These are phyloP conservation scores for Pyrenochaeta sp. DNA, from an alignment of 2,329 filamentous ascomycete genomes.

Conservation along the genomic window DNA sequence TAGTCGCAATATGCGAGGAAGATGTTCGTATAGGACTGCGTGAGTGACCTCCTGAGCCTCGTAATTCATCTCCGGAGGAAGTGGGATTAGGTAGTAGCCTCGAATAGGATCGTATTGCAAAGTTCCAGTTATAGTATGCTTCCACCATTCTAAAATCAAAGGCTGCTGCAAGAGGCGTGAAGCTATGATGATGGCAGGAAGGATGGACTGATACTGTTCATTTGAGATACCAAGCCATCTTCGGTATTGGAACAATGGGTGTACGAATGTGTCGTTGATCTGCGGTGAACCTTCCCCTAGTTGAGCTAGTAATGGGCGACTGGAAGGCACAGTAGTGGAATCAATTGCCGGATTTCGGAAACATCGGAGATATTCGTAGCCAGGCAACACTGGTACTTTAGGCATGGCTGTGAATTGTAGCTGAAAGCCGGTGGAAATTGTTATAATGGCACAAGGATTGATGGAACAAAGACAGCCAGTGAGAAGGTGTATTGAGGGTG, in stretches of 20 bases:
- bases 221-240: conserved; percentile 1
- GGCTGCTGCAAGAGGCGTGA: conserved; percentile 6
- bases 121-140: conserved; percentile 3
- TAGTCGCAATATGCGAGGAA: not conserved
- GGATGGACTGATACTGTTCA: not conserved
- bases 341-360: not conserved
- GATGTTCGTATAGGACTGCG: not conserved
- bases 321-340: not conserved
- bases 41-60: not conserved
- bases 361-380: conserved; percentile 2
- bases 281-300: not conserved
- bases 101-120: not conserved
- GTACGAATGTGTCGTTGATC: not conserved
- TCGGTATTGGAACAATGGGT: conserved; percentile 1
- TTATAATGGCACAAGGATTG: not conserved
- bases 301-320: not conserved
- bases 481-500: too few species aligned
- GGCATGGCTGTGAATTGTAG: not conserved
- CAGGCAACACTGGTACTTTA: not conserved
- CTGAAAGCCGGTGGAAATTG: too few species aligned
- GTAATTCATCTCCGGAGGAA: not conserved
- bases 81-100: not conserved
- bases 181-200: conserved; percentile 7
- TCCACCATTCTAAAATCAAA: conserved; percentile 4
- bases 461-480: not conserved